Base-by-base conservation (phyloP, 805 yeast genomes). In the Saccharomycopsis selenospora region DNA sequence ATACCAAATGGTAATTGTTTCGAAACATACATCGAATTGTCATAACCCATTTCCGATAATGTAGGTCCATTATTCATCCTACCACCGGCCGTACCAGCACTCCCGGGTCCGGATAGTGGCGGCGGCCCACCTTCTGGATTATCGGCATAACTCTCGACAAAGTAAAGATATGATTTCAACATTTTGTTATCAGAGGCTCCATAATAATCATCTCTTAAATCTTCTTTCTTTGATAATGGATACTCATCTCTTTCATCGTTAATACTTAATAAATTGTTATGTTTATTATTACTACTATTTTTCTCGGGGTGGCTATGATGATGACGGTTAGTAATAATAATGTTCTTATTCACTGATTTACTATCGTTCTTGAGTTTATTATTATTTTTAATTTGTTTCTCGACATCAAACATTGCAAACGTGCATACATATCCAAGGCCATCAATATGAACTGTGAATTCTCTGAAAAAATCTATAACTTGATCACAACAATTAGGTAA, bases 391-490 rank as follows among this genome's bases (percentile, higher is more conserved):
- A 71, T 75, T 51, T 74, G 72, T 54, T 77, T 78, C 52, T 82
- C 89, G 53, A 84, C 79, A 56, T 87, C 83, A 66, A 93, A 93
- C 81, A 87, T 86, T 2, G 98, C 98, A 71, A 82, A 88, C 26
- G 87, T 82, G 61, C 98, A 91, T 33, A 93, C 95, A 59, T 90
- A 84, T 0, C 99, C 99, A 36, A 93, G 69, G 0, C 96, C 98
- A 66, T 90, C 97, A 43, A 90, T 87, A 62, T 91, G 93, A 10
- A 89, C 81, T 10, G 95, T 81, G 56, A 78, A 83, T 51, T 91
- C 97, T 48, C 98, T 69, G 63, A 91, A 87, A 60, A 93, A 93
- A 60, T 93, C 98, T 27, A 93, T 77, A 41, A 93, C 84, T 24
- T 78, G 72, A 25, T 85, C 90, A 11, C 91, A 70, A 23, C 79